Conservation (phyloP, 148 eudicot genomes). For the Nyssa sinensis region DNA sequence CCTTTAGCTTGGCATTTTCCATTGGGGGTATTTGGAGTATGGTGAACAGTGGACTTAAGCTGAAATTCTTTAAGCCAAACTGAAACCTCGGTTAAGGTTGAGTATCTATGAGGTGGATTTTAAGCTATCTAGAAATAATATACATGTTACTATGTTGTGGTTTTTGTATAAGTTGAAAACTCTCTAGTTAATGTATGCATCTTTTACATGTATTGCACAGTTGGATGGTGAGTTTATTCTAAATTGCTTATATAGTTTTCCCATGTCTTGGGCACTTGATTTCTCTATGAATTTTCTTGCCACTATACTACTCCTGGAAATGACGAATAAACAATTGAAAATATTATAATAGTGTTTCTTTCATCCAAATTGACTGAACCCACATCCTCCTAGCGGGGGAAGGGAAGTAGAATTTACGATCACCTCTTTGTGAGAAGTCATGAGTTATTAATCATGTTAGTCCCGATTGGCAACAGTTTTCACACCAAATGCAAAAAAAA, state of each 20-base stretch:
- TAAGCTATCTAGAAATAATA: background rate
- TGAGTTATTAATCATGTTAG: too few relatives aligned
- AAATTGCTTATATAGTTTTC: background rate
- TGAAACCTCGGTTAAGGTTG: background rate
- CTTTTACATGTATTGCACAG: background rate
- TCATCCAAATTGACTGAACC: too few relatives aligned
- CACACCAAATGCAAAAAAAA: too few relatives aligned
- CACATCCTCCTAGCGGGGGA: too few relatives aligned
- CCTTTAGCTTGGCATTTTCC: constrained; percentile 83
- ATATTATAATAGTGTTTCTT: too few relatives aligned
- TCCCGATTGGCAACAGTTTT: too few relatives aligned
- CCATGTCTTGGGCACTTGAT: background rate
- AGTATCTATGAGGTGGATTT: too few relatives aligned
- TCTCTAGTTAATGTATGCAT: background rate
- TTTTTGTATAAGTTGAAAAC: background rate
- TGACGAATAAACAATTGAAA: too few relatives aligned
- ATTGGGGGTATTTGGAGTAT: constrained; percentile 97
- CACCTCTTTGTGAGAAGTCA: too few relatives aligned
- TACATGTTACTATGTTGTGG: background rate
- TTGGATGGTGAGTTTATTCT: background rate
- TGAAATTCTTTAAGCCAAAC: constrained; percentile 73
- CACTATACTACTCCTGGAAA: too few relatives aligned
- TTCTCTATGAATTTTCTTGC: too few relatives aligned
- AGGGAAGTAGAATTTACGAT: too few relatives aligned
- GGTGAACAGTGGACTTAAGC: constrained; percentile 80